Evolutionary conservation across 441 rosid species (phyloP).

Genomic region (Rhodomyrtus psidioides): DNA sequence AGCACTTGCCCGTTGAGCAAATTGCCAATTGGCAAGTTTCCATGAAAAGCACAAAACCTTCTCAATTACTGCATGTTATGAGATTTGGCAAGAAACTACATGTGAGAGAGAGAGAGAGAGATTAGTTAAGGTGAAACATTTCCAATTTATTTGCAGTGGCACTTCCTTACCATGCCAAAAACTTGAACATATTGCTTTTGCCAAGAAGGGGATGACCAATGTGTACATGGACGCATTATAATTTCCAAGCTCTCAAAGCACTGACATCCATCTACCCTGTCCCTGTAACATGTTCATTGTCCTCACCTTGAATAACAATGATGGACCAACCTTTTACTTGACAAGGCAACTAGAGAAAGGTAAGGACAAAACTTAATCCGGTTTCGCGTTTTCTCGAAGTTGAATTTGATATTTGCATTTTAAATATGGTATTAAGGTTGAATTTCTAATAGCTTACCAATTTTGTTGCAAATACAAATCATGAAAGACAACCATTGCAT

Average conservation of each 20-base stretch:
- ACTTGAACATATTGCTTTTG: background rate
- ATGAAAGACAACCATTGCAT: background rate
- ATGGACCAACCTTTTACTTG: background rate
- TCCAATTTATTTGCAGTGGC: background rate
- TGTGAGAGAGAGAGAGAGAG: background rate
- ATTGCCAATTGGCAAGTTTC: background rate
- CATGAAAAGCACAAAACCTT: background rate
- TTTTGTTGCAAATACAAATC: background rate
- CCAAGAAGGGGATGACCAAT: background rate
- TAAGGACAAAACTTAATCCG: background rate
- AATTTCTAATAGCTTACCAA: background rate
- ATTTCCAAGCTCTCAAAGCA: background rate
- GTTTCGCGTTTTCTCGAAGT: background rate
- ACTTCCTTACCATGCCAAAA: background rate
- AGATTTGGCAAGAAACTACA: background rate
- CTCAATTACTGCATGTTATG: background rate
- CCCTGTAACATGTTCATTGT: background rate
- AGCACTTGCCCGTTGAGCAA: background rate
- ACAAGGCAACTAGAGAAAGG: background rate
- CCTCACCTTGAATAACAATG: background rate
- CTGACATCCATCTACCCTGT: background rate
- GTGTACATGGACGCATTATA: background rate
- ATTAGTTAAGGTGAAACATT: background rate
- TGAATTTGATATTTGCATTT: background rate
- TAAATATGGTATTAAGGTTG: background rate